phyloP scores from a whole-genome alignment of 768 basidiomycete genomes.

The Amanita pallidorosea region DNA sequence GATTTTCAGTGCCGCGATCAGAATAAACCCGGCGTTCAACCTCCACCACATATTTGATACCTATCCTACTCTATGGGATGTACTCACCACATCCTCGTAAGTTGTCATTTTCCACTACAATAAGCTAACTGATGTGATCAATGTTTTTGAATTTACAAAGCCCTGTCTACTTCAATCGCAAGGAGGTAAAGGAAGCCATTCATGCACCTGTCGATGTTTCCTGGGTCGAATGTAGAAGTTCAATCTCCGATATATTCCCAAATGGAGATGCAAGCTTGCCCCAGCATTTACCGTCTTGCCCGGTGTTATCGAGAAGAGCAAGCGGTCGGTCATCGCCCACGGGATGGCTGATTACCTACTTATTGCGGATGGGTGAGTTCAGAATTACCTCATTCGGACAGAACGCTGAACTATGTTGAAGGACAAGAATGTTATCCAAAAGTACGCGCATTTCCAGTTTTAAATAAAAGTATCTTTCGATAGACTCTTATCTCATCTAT shows the following conservation, averaged over 20 bases:
- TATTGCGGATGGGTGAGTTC: slow-evolving; percentile 60
- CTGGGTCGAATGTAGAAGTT: slow-evolving; percentile 48
- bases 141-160: slow-evolving; percentile 43
- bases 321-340: slow-evolving; percentile 57
- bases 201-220: slow-evolving; percentile 53
- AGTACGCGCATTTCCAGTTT: slow-evolving; percentile 24
- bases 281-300: slow-evolving; percentile 58
- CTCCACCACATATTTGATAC: slow-evolving; percentile 72
- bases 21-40: slow-evolving; percentile 66
- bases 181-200: slow-evolving; percentile 59
- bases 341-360: slow-evolving; percentile 65
- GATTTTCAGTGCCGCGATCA: slow-evolving; percentile 55
- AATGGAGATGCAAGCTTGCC: slow-evolving; percentile 51
- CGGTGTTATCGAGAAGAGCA: slow-evolving; percentile 66
- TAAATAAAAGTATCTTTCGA: not conserved
- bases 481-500: not conserved
- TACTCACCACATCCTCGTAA: slow-evolving; percentile 71
- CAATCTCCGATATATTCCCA: slow-evolving; percentile 49
- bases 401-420: slow-evolving; percentile 9
- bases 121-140: too few species aligned
- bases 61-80: slow-evolving; percentile 67
- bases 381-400: not conserved
- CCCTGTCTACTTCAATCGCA: slow-evolving; percentile 61
- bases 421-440: slow-evolving; percentile 52
- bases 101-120: slow-evolving; percentile 9